Evolutionary conservation across 345 rosid species (phyloP).

Genomic region (Nasturtium officinale): DNA sequence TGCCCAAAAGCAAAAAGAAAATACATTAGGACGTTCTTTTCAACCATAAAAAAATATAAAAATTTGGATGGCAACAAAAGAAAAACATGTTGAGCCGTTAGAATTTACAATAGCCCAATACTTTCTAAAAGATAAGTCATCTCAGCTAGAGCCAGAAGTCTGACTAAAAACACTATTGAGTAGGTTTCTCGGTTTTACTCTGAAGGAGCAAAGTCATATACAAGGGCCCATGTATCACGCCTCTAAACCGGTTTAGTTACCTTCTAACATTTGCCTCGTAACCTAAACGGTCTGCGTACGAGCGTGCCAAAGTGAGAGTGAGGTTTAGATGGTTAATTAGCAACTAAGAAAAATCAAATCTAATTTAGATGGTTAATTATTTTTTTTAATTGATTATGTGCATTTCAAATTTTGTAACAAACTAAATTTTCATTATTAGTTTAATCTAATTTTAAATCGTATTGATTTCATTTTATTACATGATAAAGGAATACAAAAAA

Average conservation of each 20-base stretch:
- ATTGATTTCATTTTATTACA: too few species aligned
- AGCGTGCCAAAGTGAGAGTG: background rate
- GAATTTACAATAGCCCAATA: background rate
- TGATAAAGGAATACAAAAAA: too few species aligned
- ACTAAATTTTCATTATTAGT: background rate
- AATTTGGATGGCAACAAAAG: background rate
- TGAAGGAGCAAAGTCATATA: constrained; percentile 7
- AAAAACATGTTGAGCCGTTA: background rate
- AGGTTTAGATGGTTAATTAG: background rate
- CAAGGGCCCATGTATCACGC: constrained; percentile 31
- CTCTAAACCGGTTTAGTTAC: constrained; percentile 10
- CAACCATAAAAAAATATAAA: too few species aligned
- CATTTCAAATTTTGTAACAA: background rate
- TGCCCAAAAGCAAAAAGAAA: too few species aligned
- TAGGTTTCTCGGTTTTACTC: background rate
- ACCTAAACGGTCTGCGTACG: constrained; percentile 1
- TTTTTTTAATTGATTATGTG: too few species aligned
- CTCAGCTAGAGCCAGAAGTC: background rate
- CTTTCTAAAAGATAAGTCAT: background rate
- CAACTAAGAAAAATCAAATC: background rate
- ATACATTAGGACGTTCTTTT: background rate
- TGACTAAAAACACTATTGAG: background rate
- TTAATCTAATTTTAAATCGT: background rate
- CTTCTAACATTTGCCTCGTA: background rate
- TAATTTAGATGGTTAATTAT: background rate